Evolutionary conservation across 1,139 yeast genomes (phyloP).

Genomic region (Yamadazyma blattariae): DNA sequence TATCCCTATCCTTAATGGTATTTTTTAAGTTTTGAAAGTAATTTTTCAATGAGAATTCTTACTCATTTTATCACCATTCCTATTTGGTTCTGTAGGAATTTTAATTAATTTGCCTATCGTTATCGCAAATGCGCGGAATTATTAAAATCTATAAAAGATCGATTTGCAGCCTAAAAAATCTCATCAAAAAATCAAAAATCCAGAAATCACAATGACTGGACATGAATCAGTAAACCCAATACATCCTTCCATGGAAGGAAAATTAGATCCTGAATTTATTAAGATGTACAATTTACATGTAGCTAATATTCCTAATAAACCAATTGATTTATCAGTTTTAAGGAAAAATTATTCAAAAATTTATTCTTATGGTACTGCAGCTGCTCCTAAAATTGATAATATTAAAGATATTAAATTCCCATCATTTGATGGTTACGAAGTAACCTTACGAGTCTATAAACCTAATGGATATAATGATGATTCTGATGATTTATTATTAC

Average conservation of each 20-base stretch:
- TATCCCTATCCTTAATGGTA: no score
- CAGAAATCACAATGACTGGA: not conserved
- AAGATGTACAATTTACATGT: slow-evolving; percentile 30
- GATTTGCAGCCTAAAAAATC: no score
- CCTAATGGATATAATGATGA: slow-evolving; percentile 27
- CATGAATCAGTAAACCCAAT: slow-evolving; percentile 23
- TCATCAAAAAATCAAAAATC: no score
- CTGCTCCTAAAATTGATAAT: slow-evolving; percentile 23
- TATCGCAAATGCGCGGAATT: no score
- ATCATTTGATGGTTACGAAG: slow-evolving; percentile 28
- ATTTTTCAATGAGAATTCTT: no score
- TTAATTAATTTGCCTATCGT: no score
- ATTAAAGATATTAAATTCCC: slow-evolving; percentile 32
- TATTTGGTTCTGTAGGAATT: no score
- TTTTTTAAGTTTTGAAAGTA: no score
- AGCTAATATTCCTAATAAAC: slow-evolving; percentile 26
- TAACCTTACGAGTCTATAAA: slow-evolving; percentile 35
- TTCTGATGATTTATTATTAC: slow-evolving; percentile 31
- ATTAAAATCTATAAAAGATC: no score
- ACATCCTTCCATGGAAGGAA: slow-evolving; percentile 19
- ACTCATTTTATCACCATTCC: no score
- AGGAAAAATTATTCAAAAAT: slow-evolving; percentile 42
- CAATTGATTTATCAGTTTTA: slow-evolving; percentile 17
- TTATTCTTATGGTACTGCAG: slow-evolving; percentile 36
- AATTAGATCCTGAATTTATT: slow-evolving; percentile 30